Conservation (phyloP, 2,329 filamentous ascomycete genomes). For the Talaromyces sp. region DNA sequence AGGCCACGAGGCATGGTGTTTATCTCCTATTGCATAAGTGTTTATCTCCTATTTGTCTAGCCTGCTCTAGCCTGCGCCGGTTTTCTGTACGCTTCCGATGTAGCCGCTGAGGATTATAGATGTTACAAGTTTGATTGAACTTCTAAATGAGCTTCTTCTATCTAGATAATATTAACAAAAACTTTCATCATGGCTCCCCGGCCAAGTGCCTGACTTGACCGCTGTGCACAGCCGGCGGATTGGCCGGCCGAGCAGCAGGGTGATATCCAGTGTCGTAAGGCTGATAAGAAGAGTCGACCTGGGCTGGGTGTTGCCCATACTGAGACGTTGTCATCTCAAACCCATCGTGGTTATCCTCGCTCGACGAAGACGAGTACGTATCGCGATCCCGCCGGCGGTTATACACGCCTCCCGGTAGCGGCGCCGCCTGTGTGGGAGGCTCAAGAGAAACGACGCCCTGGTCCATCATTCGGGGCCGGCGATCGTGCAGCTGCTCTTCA, state of each 20-base stretch:
- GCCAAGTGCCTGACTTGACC: neutral
- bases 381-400: conserved; percentile 26
- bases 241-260: neutral
- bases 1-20: neutral
- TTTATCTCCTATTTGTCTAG: neutral
- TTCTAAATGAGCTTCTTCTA: neutral
- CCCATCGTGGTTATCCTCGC: conserved; percentile 28
- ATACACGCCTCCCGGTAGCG: conserved; percentile 20
- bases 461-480: conserved; percentile 1
- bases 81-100: neutral
- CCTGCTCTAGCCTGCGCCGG: neutral
- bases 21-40: neutral
- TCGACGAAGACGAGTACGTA: conserved; percentile 29
- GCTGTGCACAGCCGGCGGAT: neutral
- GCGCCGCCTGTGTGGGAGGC: conserved; percentile 10
- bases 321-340: conserved; percentile 31
- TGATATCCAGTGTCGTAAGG: conserved; percentile 9
- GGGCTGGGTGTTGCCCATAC: neutral
- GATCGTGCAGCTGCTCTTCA: conserved; percentile 20
- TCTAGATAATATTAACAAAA: neutral
- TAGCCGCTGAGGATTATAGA: neutral
- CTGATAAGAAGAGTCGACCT: neutral
- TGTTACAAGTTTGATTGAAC: neutral
- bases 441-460: conserved; percentile 1
- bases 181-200: neutral